Conservation (phyloP, 306 rosid genomes). For the Pyrus pyrifolia region DNA sequence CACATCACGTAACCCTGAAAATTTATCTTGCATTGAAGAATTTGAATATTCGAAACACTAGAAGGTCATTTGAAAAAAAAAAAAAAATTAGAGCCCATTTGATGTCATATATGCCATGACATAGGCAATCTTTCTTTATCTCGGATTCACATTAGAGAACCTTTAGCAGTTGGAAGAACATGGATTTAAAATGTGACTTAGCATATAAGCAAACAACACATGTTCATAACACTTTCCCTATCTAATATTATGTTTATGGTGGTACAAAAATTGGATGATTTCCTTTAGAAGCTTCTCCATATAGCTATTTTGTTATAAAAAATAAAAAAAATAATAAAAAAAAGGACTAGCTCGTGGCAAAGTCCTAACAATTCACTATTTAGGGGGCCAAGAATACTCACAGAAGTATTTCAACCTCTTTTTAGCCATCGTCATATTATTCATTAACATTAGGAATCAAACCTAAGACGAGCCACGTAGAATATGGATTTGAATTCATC, state of each 20-base stretch:
- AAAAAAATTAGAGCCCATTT: not conserved
- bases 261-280: not conserved
- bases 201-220: not conserved
- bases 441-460: too few species aligned
- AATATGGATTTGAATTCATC: too few species aligned
- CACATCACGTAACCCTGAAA: not conserved
- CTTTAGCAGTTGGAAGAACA: not conserved
- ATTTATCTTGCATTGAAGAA: too few species aligned
- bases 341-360: too few species aligned
- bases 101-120: not conserved
- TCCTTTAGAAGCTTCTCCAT: too few species aligned
- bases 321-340: too few species aligned
- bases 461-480: too few species aligned
- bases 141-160: not conserved
- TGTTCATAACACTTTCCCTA: not conserved
- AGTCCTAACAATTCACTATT: too few species aligned
- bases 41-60: not conserved
- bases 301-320: too few species aligned
- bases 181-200: not conserved
- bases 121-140: not conserved
- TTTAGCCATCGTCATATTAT: too few species aligned
- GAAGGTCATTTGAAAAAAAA: not conserved
- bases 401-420: fast-evolving
- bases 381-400: too few species aligned
- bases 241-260: not conserved